Percentiles rank a stretch among this genome's conserved stretches.
These are phyloP conservation scores for Arthroderma sp. DNA, from an alignment of 2,329 filamentous ascomycete species.

Conservation along the genomic window DNA sequence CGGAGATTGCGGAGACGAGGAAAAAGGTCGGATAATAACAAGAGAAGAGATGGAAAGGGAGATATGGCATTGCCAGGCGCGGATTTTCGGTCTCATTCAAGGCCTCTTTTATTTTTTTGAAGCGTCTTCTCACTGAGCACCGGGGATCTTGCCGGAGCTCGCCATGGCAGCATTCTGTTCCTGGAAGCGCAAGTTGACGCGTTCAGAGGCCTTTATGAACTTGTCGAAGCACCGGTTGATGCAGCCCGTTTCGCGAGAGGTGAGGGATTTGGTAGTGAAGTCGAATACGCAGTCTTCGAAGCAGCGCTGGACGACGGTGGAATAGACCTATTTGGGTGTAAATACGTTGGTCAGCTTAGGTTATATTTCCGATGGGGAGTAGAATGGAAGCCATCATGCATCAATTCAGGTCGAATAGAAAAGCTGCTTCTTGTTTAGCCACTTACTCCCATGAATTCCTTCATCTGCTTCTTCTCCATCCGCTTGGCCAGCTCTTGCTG, in stretches of 20 bases:
- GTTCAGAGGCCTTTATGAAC: constrained; percentile 81
- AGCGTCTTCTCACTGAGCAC: constrained; percentile 8
- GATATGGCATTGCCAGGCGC: too few species aligned
- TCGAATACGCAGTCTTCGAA: constrained; percentile 96
- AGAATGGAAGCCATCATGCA: not conserved
- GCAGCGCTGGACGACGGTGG: constrained; percentile 50
- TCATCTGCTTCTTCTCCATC: constrained; percentile 97
- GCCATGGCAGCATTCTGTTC: constrained; percentile 58
- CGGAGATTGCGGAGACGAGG: too few species aligned
- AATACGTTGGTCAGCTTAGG: too few species aligned
- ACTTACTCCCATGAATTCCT: constrained; percentile 94
- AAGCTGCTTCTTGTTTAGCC: too few species aligned
- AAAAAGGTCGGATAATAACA: too few species aligned
- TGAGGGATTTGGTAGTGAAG: constrained; percentile 94
- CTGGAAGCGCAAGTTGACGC: constrained; percentile 81
- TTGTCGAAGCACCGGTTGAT: constrained; percentile 93
- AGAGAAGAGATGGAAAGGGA: too few species aligned
- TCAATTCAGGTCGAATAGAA: too few species aligned
- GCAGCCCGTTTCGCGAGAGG: constrained; percentile 77
- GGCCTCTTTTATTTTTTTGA: too few species aligned
- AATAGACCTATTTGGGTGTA: constrained; percentile 44
- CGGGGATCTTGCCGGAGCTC: constrained; percentile 42
- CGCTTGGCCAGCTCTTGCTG: constrained; percentile 86
- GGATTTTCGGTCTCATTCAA: too few species aligned
- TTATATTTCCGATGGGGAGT: not conserved